A percentile compares a stretch with the other conserved stretches of the same genome.
phyloP scores from a whole-genome alignment of 345 rosid species.

The Rhodamnia rubescens region DNA sequence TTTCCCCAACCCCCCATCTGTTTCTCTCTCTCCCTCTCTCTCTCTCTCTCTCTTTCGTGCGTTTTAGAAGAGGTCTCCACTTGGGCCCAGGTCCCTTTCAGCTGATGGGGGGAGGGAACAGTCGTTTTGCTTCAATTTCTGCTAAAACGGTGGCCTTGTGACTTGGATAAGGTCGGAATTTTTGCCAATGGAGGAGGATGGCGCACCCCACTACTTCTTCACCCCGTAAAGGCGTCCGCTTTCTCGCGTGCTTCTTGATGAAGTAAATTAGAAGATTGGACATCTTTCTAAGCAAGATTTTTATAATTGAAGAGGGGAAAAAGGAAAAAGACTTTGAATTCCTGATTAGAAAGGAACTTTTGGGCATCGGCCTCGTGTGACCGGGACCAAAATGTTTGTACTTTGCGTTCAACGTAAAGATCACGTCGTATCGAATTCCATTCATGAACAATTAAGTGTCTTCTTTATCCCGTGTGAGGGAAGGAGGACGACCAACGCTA shows the following conservation, averaged over 20 bases:
- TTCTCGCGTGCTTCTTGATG: not conserved
- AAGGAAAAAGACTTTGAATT: not conserved
- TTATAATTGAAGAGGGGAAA: not conserved
- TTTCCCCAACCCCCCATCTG: not conserved
- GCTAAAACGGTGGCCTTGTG: not conserved
- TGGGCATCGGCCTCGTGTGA: not conserved
- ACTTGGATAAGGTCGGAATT: not conserved
- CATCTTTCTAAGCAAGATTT: not conserved
- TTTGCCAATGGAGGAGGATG: not conserved
- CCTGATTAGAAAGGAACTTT: not conserved
- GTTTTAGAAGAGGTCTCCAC: not conserved
- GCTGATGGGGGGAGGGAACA: not conserved
- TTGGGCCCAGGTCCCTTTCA: not conserved
- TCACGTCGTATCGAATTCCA: not conserved
- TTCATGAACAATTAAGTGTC: not conserved
- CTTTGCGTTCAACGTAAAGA: not conserved
- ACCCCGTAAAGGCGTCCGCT: not conserved
- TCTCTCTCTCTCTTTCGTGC: not conserved
- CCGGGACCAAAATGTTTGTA: no score
- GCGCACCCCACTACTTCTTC: not conserved
- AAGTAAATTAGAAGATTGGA: not conserved
- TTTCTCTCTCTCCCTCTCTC: not conserved
- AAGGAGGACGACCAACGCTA: no score
- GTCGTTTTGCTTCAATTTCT: not conserved
- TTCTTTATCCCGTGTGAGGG: no score